A percentile compares a stretch with the other conserved stretches of the same genome.
These are phyloP conservation scores for Lipomyces oligophaga DNA, from an alignment of 805 yeast genomes.

Conservation along the genomic window DNA sequence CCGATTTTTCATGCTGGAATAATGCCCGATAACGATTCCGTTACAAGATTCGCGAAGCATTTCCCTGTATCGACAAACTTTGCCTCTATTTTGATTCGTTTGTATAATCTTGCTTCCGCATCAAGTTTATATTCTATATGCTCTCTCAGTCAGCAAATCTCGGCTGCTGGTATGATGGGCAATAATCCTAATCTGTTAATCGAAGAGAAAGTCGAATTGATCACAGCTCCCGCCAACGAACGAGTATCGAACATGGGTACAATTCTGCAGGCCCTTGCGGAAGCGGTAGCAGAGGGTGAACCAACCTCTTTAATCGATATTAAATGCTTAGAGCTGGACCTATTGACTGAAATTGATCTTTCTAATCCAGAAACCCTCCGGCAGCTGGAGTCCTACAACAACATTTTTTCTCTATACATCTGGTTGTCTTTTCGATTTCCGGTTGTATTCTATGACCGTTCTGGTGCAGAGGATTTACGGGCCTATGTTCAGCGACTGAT, in stretches of 20 bases:
- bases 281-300: conserved; percentile 52
- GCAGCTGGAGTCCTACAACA: conserved; percentile 25
- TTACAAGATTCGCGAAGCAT: conserved; percentile 61
- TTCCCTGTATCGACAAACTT: conserved; percentile 52
- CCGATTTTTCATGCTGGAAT: conserved; percentile 58
- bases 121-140: conserved; percentile 40
- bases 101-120: conserved; percentile 43
- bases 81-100: conserved; percentile 46
- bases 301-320: conserved; percentile 58
- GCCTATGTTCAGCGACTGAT: conserved; percentile 12
- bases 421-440: conserved; percentile 92
- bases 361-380: conserved; percentile 14
- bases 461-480: conserved; percentile 67
- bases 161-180: conserved; percentile 46
- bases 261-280: conserved; percentile 48
- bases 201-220: conserved; percentile 54
- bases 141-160: conserved; percentile 41
- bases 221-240: conserved; percentile 60
- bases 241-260: conserved; percentile 37
- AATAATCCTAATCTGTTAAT: conserved; percentile 45
- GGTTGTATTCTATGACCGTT: conserved; percentile 68
- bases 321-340: conserved; percentile 24
- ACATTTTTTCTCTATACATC: conserved; percentile 46
- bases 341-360: conserved; percentile 18
- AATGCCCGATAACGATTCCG: conserved; percentile 77